Percentiles rank a stretch among this genome's conserved stretches.
Evolutionary conservation across 2,329 filamentous ascomycete genomes (phyloP).

Genomic region (Ilyonectria mors-panacis): DNA sequence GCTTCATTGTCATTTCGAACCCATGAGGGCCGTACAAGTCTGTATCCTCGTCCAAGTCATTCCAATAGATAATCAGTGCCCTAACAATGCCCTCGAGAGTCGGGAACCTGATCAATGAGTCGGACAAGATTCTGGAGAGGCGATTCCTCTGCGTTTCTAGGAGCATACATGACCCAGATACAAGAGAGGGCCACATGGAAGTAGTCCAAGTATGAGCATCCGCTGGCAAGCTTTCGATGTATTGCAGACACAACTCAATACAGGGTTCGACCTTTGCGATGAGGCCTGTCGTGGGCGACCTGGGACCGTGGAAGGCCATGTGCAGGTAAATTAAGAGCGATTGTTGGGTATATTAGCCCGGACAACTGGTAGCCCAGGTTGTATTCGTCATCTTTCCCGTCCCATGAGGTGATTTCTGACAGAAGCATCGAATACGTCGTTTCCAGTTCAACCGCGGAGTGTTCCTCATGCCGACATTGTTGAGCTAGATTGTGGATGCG

Average conservation of each 20-base stretch:
- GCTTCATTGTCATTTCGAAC: slow-evolving; percentile 25
- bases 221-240: slow-evolving; percentile 18
- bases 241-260: slow-evolving; percentile 16
- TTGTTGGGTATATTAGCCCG: slow-evolving; percentile 23
- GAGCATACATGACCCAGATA: slow-evolving; percentile 23
- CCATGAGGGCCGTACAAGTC: slow-evolving; percentile 22
- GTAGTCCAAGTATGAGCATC: slow-evolving; percentile 27
- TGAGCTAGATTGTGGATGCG: slow-evolving; percentile 22
- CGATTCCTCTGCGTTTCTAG: slow-evolving; percentile 18
- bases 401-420: slow-evolving; percentile 12
- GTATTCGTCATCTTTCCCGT: slow-evolving; percentile 3
- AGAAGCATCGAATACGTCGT: neutral
- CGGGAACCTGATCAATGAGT: slow-evolving; percentile 19
- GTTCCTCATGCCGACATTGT: neutral
- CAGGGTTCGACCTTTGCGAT: slow-evolving; percentile 22
- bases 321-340: slow-evolving; percentile 15
- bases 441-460: neutral
- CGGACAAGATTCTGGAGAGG: slow-evolving; percentile 14
- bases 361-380: slow-evolving; percentile 17
- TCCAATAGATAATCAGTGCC: slow-evolving; percentile 23
- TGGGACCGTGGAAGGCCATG: slow-evolving; percentile 15
- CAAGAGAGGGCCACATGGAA: slow-evolving; percentile 25
- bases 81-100: slow-evolving; percentile 20
- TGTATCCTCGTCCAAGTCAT: slow-evolving; percentile 11
- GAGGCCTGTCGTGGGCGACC: slow-evolving; percentile 7